A percentile compares a stretch with the other conserved stretches of the same genome.
phyloP scores from a whole-genome alignment of 139 green algal genomes.

The Micromonas pusilla region DNA sequence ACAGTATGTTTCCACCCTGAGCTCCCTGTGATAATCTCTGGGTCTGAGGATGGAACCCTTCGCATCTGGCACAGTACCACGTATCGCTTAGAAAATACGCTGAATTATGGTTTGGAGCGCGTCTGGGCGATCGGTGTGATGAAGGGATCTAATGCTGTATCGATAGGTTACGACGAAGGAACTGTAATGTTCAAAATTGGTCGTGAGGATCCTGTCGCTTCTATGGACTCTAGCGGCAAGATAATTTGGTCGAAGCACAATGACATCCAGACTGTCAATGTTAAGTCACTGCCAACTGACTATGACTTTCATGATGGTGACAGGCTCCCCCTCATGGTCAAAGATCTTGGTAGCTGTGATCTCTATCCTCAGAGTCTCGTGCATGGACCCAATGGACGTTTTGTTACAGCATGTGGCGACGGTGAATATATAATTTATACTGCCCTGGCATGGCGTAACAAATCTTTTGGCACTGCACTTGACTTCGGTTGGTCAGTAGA shows the following conservation, averaged over 20 bases:
- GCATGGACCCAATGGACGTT: constrained; percentile 95
- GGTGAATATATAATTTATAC: constrained; percentile 99
- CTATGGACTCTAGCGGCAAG: constrained; percentile 93
- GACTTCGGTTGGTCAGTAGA: constrained; percentile 93
- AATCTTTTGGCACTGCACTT: constrained; percentile 78
- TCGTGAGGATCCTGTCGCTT: constrained; percentile 92
- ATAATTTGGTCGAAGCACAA: constrained; percentile 90
- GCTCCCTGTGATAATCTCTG: constrained; percentile 91
- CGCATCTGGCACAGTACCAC: constrained; percentile 96
- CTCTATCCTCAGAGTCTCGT: constrained; percentile 82
- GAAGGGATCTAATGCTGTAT: constrained; percentile 77
- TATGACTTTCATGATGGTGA: constrained; percentile 73
- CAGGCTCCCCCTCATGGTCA: constrained; percentile 87
- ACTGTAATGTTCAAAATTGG: constrained; percentile 86
- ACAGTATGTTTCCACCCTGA: constrained; percentile 95
- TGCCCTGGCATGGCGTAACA: constrained; percentile 97
- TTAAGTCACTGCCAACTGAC: constrained; percentile 25
- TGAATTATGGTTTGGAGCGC: constrained; percentile 96
- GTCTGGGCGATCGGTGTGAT: constrained; percentile 80
- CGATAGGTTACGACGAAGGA: constrained; percentile 92
- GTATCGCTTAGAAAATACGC: constrained; percentile 89
- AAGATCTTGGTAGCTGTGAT: constrained; percentile 91
- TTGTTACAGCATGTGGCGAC: constrained; percentile 92
- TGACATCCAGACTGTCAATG: constrained; percentile 72
- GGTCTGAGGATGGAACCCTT: constrained; percentile 90